Evolutionary conservation across 2,329 filamentous ascomycete species (phyloP), one percentile per base, ranked within the genome.

Genomic region (Periconia sp.): DNA sequence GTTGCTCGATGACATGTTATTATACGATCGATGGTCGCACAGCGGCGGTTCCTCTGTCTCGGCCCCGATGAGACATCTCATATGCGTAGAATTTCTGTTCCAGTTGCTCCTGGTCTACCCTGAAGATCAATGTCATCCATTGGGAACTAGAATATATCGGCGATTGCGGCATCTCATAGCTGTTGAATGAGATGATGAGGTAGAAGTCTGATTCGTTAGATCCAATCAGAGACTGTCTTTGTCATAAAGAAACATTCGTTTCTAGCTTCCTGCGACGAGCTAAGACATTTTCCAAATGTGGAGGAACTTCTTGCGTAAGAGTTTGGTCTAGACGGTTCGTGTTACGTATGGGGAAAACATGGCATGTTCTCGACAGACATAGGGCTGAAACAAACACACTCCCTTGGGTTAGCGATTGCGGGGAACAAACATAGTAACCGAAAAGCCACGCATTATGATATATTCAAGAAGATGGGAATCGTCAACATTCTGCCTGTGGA

Each of bases 291-390:
- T 27, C 23, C 23, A 27, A 27, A 27, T 27, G 8, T 8, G 23
- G 23, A 27, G 23, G 23, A 8, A 5, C 23, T 19, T 8, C 13
- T 23, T 17, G 18, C 40, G 20, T 30, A 49, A 41, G 19, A 35
- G 42, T 1, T 7, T 18, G 42, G 33, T 50, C 55, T 47, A 51
- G 48, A 18, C 44, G 41, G 19, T n/a, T 13, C 15, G 60, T 58
- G 57, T 55, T 64, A 50, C 46, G 45, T 53, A 42, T 50, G 41
- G 45, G 54, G 45, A 53, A 57, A 56, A 57, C 52, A 59, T 60
- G 45, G 54, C 47, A 60, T 58, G 61, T 60, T 65, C 65, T 66
- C 59, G 64, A 63, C 56, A 53, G 59, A 56, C 59, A 54, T 68
- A 69, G 50, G 65, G 64, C 63, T 68, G 63, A 67, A 57, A 63